Base-by-base conservation (phyloP, 805 yeast genomes). In the Saturnispora bothae region DNA sequence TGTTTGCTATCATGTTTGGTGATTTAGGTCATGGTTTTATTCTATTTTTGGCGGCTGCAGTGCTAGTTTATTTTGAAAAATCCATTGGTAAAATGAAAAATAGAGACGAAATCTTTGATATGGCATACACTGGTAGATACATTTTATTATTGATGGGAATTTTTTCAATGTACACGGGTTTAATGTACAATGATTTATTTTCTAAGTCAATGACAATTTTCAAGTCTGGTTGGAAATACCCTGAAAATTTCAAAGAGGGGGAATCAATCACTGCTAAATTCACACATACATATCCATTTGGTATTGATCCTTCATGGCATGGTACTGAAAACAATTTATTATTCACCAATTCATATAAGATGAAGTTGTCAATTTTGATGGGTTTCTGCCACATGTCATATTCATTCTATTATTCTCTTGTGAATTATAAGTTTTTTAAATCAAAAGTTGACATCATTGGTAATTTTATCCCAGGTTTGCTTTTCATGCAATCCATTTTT, bases 291-390 rank as follows among this genome's bases (percentile, higher is more conserved):
- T 92, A 92, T 54, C 64, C 78, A 4, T 65, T 92, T 55, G 99
- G 99, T 37, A 61, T 92, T 37, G 99, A 92, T 61, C 83, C 80
- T 46, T 83, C 80, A 9, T 92, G 99, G 99, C 99, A 92, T 60
- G 96, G 96, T 14, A 72, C 97, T 29, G 98, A 92, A 49, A 92
- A 92, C 63, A 78, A 79, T 36, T 68, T 92, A 51, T 62, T 94
- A 42, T 92, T 92, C 63, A 74, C 95, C 36, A 92, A 92, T 65
- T 88, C 97, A 3, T 92, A 84, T 65, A 92, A 92, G 68, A 92
- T 92, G 99, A 92, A 92, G 60, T 68, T 92, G 44, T 86, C 97
- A 2, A 80, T 92, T 41, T 68, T 92, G 48, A 81, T 92, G 88
- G 99, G 99, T 4, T 89, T 80, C 61, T 61, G 72, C 33, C 99